These are phyloP conservation scores for Leishmania aethiopica DNA, from an alignment of 208 protist species.

Conservation along the genomic window DNA sequence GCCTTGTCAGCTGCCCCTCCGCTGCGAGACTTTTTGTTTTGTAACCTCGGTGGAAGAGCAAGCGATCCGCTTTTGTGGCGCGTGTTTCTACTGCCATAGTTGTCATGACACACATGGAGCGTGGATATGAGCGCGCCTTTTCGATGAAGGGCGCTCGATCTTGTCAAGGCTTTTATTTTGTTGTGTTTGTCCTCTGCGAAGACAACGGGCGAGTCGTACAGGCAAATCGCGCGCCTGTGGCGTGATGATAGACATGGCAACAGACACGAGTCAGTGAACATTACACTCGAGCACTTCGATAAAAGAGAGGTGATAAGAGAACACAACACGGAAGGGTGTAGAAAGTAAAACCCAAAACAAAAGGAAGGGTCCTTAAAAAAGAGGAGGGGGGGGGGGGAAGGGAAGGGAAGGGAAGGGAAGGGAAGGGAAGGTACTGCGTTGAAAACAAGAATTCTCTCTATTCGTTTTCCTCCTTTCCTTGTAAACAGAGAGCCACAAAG, in stretches of 20 bases:
- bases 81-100: neutral
- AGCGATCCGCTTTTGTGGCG: neutral
- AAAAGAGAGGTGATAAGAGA: neutral
- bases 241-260: neutral
- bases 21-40: neutral
- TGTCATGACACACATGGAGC: neutral
- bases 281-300: neutral
- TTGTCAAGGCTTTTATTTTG: neutral
- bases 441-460: neutral
- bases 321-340: neutral
- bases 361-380: neutral
- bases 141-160: neutral
- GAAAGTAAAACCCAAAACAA: neutral
- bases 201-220: neutral
- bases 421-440: neutral
- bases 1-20: neutral
- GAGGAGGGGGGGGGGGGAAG: neutral
- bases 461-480: neutral
- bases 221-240: neutral
- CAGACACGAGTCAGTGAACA: neutral
- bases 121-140: neutral
- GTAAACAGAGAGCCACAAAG: neutral
- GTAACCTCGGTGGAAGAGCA: neutral
- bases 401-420: neutral
- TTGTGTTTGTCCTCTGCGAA: neutral